Evolutionary conservation across 257 asterid genomes (phyloP).

Genomic region (Nicotiana noctiflora): DNA sequence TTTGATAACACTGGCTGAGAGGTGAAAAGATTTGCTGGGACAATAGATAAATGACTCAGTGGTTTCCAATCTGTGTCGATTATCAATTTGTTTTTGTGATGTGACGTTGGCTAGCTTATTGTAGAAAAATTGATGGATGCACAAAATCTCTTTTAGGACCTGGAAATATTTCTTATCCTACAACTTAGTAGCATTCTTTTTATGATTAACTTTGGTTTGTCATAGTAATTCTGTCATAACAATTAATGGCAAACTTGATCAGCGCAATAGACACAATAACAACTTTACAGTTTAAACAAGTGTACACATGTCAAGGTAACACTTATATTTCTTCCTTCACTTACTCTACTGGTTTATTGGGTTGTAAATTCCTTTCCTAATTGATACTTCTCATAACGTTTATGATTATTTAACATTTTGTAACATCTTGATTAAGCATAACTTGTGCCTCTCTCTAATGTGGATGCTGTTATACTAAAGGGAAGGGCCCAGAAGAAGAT

Average conservation of each 20-base stretch:
- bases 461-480: slow-evolving; percentile 15
- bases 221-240: not conserved
- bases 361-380: not conserved
- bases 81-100: not conserved
- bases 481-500: slow-evolving; percentile 52
- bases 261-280: not conserved
- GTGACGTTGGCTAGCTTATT: not conserved
- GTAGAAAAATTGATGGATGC: not conserved
- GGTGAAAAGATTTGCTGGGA: not conserved
- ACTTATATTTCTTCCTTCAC: not conserved
- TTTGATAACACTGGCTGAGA: too few relatives aligned
- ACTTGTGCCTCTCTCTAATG: not conserved
- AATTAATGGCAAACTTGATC: not conserved
- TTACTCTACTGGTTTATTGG: not conserved
- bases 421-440: not conserved
- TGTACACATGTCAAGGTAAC: not conserved
- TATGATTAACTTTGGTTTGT: not conserved
- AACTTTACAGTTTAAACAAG: not conserved
- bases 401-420: not conserved
- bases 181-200: not conserved
- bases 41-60: not conserved
- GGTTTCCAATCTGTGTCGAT: not conserved
- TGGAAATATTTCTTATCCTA: not conserved
- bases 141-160: not conserved
- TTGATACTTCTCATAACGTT: not conserved